Conservation (phyloP, 331 rosid genomes). For the Malus hybrid region DNA sequence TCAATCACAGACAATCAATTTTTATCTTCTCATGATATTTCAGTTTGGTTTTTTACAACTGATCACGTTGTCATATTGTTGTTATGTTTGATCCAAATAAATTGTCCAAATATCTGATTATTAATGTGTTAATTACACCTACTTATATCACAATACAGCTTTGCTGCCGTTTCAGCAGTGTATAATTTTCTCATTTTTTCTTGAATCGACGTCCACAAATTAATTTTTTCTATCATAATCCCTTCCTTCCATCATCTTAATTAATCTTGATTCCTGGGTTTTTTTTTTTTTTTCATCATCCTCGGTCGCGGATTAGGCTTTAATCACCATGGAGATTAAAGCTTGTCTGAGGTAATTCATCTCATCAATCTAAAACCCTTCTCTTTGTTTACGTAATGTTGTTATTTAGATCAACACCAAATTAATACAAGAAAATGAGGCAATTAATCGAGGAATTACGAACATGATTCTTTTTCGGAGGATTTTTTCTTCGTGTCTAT, state of each 20-base stretch:
- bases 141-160: not conserved
- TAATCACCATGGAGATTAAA: conserved; percentile 2
- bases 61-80: not conserved
- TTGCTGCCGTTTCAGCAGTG: not conserved
- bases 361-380: not conserved
- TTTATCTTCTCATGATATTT: not conserved
- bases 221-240: not conserved
- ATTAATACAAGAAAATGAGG: not conserved
- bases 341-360: not conserved
- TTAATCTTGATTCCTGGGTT: not conserved
- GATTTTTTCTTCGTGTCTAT: not conserved
- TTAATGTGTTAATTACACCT: not conserved
- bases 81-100: not conserved
- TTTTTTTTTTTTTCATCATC: too few relatives aligned
- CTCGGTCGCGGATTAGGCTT: not conserved
- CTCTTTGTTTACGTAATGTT: not conserved
- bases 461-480: not conserved
- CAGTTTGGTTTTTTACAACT: not conserved
- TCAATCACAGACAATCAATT: not conserved
- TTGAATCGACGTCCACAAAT: not conserved
- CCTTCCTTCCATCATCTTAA: not conserved
- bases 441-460: not conserved
- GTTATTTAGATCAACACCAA: not conserved
- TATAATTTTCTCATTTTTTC: not conserved
- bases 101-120: not conserved